Conservation (phyloP, 1,284 basidiomycete genomes). For the Salmacisia buchloeana region DNA sequence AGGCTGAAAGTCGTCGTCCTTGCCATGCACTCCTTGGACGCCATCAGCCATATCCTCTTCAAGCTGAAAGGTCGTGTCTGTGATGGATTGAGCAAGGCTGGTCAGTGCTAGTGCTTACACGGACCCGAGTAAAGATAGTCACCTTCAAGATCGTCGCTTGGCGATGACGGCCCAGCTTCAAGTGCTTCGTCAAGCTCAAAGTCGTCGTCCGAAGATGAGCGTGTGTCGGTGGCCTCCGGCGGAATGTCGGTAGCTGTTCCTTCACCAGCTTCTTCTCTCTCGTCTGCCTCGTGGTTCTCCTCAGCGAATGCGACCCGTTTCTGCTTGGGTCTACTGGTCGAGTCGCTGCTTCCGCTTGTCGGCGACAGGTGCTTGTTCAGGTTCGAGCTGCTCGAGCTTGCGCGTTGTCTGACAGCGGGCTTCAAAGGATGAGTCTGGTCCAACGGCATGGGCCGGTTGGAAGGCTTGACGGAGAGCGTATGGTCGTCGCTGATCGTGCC, state of each 20-base stretch:
- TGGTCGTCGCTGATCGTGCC: conserved; percentile 4
- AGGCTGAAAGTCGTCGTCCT: not conserved
- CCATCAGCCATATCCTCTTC: not conserved
- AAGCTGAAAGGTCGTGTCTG: not conserved
- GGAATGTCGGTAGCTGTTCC: too few relatives aligned
- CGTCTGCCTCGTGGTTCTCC: not conserved
- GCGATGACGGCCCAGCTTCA: not conserved
- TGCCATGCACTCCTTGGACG: not conserved
- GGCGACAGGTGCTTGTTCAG: not conserved
- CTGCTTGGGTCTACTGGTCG: not conserved
- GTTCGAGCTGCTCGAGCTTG: not conserved
- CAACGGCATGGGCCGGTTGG: not conserved
- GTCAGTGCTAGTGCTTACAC: not conserved
- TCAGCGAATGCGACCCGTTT: conserved; percentile 5
- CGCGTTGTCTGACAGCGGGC: conserved; percentile 1
- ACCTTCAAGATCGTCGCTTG: not conserved
- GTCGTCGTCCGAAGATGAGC: too few relatives aligned
- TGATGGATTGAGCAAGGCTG: not conserved
- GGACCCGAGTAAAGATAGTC: not conserved
- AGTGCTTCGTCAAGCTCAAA: conserved; percentile 1
- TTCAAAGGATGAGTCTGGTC: conserved; percentile 2
- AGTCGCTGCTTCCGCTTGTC: conserved; percentile 1
- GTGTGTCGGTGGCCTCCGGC: too few relatives aligned
- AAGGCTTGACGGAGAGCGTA: conserved; percentile 1
- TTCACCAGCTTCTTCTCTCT: too few relatives aligned